Base-by-base conservation (phyloP, 2,329 filamentous ascomycete genomes). In the Phialophora chinensis region DNA sequence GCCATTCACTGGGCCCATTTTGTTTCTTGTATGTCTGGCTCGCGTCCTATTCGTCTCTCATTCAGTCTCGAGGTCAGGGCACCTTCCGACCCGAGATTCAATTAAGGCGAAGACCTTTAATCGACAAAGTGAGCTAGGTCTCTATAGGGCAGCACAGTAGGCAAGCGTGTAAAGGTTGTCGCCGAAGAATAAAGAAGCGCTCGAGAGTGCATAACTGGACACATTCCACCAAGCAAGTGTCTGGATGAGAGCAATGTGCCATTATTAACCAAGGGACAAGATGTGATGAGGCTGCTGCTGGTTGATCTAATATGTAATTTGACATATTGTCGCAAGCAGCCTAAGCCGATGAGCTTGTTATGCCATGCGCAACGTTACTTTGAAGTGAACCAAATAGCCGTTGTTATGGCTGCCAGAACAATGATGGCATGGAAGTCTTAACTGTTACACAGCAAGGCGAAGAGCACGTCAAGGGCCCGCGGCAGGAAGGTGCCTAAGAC, bases 1-100 rank as follows among this genome's bases (percentile, higher is more conserved):
- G 7, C 58, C 62, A 62, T 71, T 62, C 20, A 67, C 65, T 8
- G 63, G 42, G 23, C 23, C 66, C 70, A 64, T 29, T 67, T 20
- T 64, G 64, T 44, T 59, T 66, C 44, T 69, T 71, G 61, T 68
- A 68, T 14, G 38, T 63, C 20, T 69, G 60, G 8, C 69, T 67
- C 6, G 59, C 65, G 11, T 55, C 44, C 29, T 61, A 62, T 56
- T 71, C 66, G 53, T 71, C 71, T n/a, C 70, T 69, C 38, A 71
- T 82, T 83, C 82, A 33, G 65, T 54, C 54, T 70, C 58, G 63
- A 68, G 62, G n/a, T 44, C 56, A 31, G 27, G 29, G 38, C 54
- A 66, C 6, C 59, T 60, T 47, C 63, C 42, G n/a, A 66, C 63
- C 27, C 67, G 60, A n/a, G 38, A 58, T 33, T 69, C 65, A 29